Percentiles rank a stretch among this genome's conserved stretches.
phyloP scores from a whole-genome alignment of 2,329 filamentous ascomycete genomes.

The Fonsecaea erecta region DNA sequence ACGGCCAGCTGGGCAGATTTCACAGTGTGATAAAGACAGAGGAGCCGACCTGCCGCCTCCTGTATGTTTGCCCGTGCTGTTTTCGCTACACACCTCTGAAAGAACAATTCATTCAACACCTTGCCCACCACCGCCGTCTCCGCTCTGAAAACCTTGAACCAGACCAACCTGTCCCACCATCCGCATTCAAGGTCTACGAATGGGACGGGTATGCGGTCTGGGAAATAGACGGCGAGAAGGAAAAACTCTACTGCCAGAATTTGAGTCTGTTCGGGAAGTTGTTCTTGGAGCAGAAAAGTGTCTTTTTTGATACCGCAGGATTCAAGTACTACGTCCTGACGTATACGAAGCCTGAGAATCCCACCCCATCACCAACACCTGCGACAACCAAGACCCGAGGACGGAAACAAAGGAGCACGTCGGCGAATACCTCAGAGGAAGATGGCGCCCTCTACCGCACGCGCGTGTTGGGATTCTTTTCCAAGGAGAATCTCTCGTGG shows the following conservation, averaged over 20 bases:
- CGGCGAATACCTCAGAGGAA: slow-evolving; percentile 19
- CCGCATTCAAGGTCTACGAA: slow-evolving; percentile 77
- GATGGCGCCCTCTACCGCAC: slow-evolving; percentile 42
- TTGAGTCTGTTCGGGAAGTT: slow-evolving; percentile 95
- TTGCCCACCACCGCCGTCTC: slow-evolving; percentile 56
- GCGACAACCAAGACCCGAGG: slow-evolving; percentile 29
- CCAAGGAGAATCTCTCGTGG: slow-evolving; percentile 98
- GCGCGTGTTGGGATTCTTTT: slow-evolving; percentile 93
- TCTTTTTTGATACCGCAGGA: slow-evolving; percentile 93
- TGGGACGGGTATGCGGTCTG: slow-evolving; percentile 83
- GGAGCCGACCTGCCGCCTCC: slow-evolving; percentile 20
- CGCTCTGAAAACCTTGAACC: slow-evolving; percentile 23
- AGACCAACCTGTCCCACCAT: slow-evolving; percentile 49
- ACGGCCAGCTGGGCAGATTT: neutral
- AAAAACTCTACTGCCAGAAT: slow-evolving; percentile 92
- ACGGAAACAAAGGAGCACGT: slow-evolving; percentile 29
- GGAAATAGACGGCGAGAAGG: slow-evolving; percentile 87
- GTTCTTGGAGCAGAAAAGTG: slow-evolving; percentile 96
- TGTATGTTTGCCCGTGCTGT: slow-evolving; percentile 79
- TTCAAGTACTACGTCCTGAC: slow-evolving; percentile 95
- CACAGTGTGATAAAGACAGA: slow-evolving; percentile 9
- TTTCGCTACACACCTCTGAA: slow-evolving; percentile 78
- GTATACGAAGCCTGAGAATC: slow-evolving; percentile 56
- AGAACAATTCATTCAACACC: slow-evolving; percentile 46
- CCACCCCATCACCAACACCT: slow-evolving; percentile 3